These are phyloP conservation scores for Boletus rufocinnamomeus DNA, from an alignment of 768 basidiomycete genomes.

Conservation along the genomic window DNA sequence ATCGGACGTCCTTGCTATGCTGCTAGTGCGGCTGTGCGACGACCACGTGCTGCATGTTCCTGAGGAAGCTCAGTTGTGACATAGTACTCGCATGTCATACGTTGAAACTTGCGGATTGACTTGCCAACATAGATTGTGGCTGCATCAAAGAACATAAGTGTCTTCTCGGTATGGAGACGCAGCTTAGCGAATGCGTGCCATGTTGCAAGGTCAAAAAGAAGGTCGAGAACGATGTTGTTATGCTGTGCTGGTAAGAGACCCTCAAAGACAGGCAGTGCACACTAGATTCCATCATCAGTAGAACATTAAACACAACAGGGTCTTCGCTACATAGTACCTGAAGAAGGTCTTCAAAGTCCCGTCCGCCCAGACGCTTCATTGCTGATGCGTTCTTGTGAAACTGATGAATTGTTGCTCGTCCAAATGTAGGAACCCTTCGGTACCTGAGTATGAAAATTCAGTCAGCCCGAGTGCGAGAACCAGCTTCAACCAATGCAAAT, in stretches of 20 bases:
- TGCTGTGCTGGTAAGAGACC: slow-evolving; percentile 14
- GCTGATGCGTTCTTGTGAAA: too few relatives aligned
- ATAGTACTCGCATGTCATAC: slow-evolving; percentile 24
- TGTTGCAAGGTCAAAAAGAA: slow-evolving; percentile 16
- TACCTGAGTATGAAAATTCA: too few relatives aligned
- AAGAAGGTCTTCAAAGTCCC: too few relatives aligned
- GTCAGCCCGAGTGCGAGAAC: too few relatives aligned
- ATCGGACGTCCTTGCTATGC: not conserved
- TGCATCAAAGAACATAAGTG: slow-evolving; percentile 9
- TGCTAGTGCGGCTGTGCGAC: not conserved
- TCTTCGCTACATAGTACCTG: too few relatives aligned
- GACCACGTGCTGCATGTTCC: slow-evolving; percentile 6
- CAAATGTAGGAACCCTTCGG: too few relatives aligned
- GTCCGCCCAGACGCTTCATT: too few relatives aligned
- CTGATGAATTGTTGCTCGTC: too few relatives aligned
- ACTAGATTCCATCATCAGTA: too few relatives aligned
- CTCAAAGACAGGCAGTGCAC: slow-evolving; percentile 15
- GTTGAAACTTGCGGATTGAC: slow-evolving; percentile 22
- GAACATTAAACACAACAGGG: too few relatives aligned
- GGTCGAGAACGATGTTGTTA: slow-evolving; percentile 14
- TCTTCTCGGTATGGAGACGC: slow-evolving; percentile 16
- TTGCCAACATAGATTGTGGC: slow-evolving; percentile 17
- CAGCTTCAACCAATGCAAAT: too few relatives aligned
- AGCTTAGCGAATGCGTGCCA: slow-evolving; percentile 26
- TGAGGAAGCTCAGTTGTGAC: slow-evolving; percentile 21